Conservation (phyloP, 768 basidiomycete genomes). For the Cyclocybe cylindracea region DNA sequence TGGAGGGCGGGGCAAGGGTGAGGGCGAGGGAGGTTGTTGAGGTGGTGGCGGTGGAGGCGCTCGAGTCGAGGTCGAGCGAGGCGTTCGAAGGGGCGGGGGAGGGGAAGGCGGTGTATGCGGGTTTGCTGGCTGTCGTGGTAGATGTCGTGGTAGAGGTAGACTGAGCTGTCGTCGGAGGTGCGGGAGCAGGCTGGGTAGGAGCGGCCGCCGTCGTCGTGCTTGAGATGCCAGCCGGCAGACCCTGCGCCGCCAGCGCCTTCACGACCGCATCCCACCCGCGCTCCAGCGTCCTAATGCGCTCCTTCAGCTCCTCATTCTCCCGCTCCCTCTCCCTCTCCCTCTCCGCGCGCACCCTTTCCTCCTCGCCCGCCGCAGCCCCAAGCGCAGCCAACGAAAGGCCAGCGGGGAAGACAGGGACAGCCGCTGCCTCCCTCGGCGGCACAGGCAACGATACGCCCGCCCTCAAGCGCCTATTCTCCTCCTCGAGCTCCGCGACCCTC, state of each 20-base stretch:
- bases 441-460: slow-evolving; percentile 34
- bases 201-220: slow-evolving; percentile 20
- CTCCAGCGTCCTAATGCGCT: slow-evolving; percentile 78
- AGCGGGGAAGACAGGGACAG: slow-evolving; percentile 14
- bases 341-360: slow-evolving; percentile 35
- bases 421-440: slow-evolving; percentile 25
- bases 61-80: slow-evolving; percentile 32
- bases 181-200: slow-evolving; percentile 22
- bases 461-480: slow-evolving; percentile 78
- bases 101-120: slow-evolving; percentile 29
- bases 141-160: slow-evolving; percentile 20
- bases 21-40: slow-evolving; percentile 28
- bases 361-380: slow-evolving; percentile 24
- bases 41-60: slow-evolving; percentile 18
- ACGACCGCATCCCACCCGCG: slow-evolving; percentile 81
- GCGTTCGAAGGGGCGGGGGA: slow-evolving; percentile 46
- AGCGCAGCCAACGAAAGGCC: slow-evolving; percentile 15
- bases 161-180: slow-evolving; percentile 21
- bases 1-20: slow-evolving; percentile 39
- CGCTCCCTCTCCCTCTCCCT: too few relatives aligned
- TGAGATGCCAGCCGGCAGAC: slow-evolving; percentile 51
- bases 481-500: slow-evolving; percentile 72
- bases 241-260: slow-evolving; percentile 71
- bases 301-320: slow-evolving; percentile 76
- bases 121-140: slow-evolving; percentile 25